Evolutionary conservation across 257 asterid genomes (phyloP).

Genomic region (Nicotiana attenuata): DNA sequence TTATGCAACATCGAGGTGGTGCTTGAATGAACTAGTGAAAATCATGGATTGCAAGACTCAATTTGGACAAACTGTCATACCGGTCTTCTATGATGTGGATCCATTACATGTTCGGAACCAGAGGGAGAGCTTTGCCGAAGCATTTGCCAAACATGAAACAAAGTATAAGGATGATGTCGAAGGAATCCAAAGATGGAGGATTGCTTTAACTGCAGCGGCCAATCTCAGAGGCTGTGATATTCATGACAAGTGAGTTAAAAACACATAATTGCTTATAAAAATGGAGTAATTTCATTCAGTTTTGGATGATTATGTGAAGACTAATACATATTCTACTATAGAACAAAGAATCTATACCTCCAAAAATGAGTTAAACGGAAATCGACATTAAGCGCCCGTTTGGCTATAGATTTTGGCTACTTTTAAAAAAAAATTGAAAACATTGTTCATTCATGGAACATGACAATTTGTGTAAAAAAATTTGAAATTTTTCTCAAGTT

Average conservation of each 20-base stretch:
- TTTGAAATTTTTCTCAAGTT: too few species aligned
- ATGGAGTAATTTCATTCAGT: neutral
- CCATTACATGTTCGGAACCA: neutral
- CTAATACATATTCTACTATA: neutral
- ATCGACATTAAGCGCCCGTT: neutral
- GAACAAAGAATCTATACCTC: neutral
- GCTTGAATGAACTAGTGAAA: neutral
- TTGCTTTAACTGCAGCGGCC: neutral
- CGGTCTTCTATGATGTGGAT: neutral
- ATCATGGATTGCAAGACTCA: neutral
- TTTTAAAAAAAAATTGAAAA: too few species aligned
- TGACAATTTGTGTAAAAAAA: too few species aligned
- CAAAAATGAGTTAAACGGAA: neutral
- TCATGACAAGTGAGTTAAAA: neutral
- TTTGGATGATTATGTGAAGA: neutral
- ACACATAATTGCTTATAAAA: neutral
- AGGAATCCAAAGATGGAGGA: neutral
- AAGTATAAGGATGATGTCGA: neutral
- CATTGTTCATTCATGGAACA: too few species aligned
- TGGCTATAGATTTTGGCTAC: too few species aligned
- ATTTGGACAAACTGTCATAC: neutral
- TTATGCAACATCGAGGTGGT: neutral
- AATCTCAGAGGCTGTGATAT: neutral
- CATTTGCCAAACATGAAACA: neutral
- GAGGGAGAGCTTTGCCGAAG: neutral